phyloP scores from a whole-genome alignment of 2,329 filamentous ascomycete genomes.

The Aspergillus candidus region DNA sequence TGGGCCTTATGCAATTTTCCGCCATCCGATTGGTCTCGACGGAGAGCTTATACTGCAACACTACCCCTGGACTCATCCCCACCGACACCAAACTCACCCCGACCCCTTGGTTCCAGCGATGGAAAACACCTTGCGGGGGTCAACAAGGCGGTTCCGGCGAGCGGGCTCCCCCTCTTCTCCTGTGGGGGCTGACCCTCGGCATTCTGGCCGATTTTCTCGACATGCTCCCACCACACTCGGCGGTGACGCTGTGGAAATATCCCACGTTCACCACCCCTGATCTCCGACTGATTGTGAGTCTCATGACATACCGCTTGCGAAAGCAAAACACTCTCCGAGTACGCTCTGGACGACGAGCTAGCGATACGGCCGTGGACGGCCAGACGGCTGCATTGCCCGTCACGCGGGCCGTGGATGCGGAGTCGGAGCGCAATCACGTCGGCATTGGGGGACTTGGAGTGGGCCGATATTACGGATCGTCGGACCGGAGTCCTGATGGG shows the following conservation, averaged over 20 bases:
- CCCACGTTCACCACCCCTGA: slow-evolving; percentile 62
- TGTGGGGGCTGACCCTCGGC: slow-evolving; percentile 64
- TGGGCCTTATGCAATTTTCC: slow-evolving; percentile 63
- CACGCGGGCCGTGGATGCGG: slow-evolving; percentile 12
- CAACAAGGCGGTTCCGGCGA: slow-evolving; percentile 25
- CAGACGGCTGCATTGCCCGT: slow-evolving; percentile 30
- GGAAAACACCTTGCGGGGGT: slow-evolving; percentile 23
- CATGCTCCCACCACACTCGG: slow-evolving; percentile 57
- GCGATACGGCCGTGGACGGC: slow-evolving; percentile 26
- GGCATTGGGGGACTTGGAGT: slow-evolving; percentile 36
- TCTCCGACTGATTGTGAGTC: slow-evolving; percentile 53
- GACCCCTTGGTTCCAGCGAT: slow-evolving; percentile 20
- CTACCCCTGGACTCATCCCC: slow-evolving; percentile 46
- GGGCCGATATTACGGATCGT: slow-evolving; percentile 27
- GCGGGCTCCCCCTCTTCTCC: slow-evolving; percentile 47
- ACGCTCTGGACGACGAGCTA: slow-evolving; percentile 27
- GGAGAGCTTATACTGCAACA: slow-evolving; percentile 54
- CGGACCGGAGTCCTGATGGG: slow-evolving; percentile 19
- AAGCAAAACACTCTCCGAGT: slow-evolving; percentile 41
- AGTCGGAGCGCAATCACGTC: slow-evolving; percentile 29
- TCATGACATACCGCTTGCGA: slow-evolving; percentile 55
- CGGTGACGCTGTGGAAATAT: slow-evolving; percentile 59
- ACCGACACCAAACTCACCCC: slow-evolving; percentile 19
- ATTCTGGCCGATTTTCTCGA: slow-evolving; percentile 63
- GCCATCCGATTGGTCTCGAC: slow-evolving; percentile 58